phyloP scores from a whole-genome alignment of 208 protist species.

The Leishmania arabica region DNA sequence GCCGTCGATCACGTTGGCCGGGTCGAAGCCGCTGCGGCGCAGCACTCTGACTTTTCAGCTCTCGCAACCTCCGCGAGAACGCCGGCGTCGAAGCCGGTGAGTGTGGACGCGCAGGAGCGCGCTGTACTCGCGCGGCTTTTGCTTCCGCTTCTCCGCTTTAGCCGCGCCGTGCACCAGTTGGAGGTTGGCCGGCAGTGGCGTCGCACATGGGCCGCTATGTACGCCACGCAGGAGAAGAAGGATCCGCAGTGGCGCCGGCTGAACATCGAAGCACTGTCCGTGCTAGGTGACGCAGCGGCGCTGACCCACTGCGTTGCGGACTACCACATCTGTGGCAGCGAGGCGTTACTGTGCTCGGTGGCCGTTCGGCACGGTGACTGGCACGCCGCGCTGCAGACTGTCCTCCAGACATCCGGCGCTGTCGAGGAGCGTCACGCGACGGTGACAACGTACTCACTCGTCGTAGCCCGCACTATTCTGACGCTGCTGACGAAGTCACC shows the following conservation, averaged over 20 bases:
- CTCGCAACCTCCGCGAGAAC: background rate
- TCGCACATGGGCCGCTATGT: constrained; percentile 38
- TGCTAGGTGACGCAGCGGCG: constrained; percentile 41
- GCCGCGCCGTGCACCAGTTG: constrained; percentile 24
- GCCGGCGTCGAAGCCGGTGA: background rate
- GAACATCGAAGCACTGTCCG: constrained; percentile 52
- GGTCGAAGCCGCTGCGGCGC: background rate
- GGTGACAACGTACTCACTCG: constrained; percentile 21
- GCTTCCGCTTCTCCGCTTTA: constrained; percentile 51
- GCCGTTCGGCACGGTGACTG: constrained; percentile 55
- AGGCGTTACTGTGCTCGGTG: constrained; percentile 47
- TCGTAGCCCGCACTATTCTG: constrained; percentile 46
- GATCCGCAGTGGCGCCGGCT: constrained; percentile 28
- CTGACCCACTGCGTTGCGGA: constrained; percentile 21
- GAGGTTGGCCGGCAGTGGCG: constrained; percentile 64
- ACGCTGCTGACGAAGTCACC: constrained; percentile 43
- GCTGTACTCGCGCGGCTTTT: constrained; percentile 52
- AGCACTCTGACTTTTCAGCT: background rate
- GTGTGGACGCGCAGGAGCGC: constrained; percentile 36
- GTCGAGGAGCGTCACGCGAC: constrained; percentile 13
- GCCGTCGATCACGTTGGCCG: constrained; percentile 53
- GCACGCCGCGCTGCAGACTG: constrained; percentile 39
- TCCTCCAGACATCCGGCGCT: constrained; percentile 32
- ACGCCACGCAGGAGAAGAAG: constrained; percentile 27
- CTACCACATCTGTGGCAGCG: constrained; percentile 9